Conservation (phyloP, 768 basidiomycete species). For the Kwoniella sp. region DNA sequence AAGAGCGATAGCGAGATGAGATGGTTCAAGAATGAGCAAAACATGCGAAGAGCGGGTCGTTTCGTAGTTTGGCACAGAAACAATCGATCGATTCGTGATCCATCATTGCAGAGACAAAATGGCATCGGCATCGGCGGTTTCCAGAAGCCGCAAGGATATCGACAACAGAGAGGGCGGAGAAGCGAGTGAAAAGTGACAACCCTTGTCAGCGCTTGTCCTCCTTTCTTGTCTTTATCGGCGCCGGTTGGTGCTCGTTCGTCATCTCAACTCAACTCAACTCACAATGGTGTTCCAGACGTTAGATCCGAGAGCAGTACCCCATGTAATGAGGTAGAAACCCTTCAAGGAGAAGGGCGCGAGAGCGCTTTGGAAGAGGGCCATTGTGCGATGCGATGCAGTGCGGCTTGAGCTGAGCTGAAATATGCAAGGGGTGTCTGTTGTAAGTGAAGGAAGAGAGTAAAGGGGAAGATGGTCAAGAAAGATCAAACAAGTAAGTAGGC, state of each 20-base stretch:
- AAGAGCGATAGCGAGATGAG: too few relatives aligned
- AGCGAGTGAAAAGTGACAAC: not conserved
- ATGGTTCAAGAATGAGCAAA: too few relatives aligned
- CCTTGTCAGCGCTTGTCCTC: not conserved
- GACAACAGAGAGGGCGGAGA: not conserved
- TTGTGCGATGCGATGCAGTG: constrained; percentile 20
- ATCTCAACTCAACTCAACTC: too few relatives aligned
- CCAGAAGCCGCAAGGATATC: too few relatives aligned
- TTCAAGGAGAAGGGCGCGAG: constrained; percentile 49
- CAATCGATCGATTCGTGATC: not conserved
- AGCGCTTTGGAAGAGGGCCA: constrained; percentile 37
- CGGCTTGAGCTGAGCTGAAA: not conserved
- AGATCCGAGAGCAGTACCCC: constrained; percentile 48
- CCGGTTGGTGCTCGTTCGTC: not conserved
- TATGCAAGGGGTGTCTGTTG: too few relatives aligned
- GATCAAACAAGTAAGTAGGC: not conserved
- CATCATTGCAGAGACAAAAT: too few relatives aligned
- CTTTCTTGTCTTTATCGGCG: too few relatives aligned
- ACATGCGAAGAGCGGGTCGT: too few relatives aligned
- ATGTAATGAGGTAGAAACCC: constrained; percentile 51
- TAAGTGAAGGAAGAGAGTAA: constrained; percentile 3
- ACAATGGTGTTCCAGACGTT: constrained; percentile 49
- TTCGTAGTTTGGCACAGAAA: too few relatives aligned
- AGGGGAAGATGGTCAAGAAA: not conserved
- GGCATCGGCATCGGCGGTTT: too few relatives aligned